Base-by-base conservation (phyloP, 306 rosid species). In the Chamaecrista fasciculata region DNA sequence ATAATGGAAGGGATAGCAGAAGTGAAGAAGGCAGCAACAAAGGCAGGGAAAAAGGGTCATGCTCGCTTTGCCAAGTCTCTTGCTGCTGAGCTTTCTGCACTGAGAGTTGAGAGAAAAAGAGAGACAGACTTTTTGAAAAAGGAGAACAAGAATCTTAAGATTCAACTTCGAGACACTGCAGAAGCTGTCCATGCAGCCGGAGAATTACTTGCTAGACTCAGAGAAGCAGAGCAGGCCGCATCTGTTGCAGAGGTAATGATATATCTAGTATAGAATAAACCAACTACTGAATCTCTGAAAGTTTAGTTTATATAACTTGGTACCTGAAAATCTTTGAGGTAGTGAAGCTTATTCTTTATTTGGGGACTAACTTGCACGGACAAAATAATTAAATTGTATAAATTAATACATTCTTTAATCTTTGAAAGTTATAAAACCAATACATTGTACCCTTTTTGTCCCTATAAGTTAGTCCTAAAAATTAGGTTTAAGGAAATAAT, bases 161-260 rank as follows among this genome's bases (percentile, higher is more conserved):
- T 78, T 80, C 96, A 91, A 79, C 97, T 91, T 37, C 76, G 96
- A 69, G 99, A 95, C 77, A 95, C 97, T 53, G 99, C 96, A 28
- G 99, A 91, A 81, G 99, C 99, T 49, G 97, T 95, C 51, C 99
- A 95, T 77, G 97, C 97, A 28, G 99, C 99, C 0, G 99, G 99
- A 46, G 99, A 89, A 69, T 87, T 95, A 53, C 99, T 95, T 61
- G 97, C 85, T 47, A 77, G 97, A 83, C 95, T 89, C 36, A 81
- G 92, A 84, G 99, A 95, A 82, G 89, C 99, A 46, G 99, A 91
- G 62, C 85, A 91, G 11, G 81, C 85, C 16, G 87, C 95, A 72
- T 79, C 88, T 56, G 69, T 77, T 76, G 89, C 95, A 52, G 91
- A 91, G 97, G 97, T 94, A 84, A 81, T 62, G 67, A 31, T 14